Base-by-base conservation (phyloP, 2,329 filamentous ascomycete species). In the Xylariomycetidae sp. region DNA sequence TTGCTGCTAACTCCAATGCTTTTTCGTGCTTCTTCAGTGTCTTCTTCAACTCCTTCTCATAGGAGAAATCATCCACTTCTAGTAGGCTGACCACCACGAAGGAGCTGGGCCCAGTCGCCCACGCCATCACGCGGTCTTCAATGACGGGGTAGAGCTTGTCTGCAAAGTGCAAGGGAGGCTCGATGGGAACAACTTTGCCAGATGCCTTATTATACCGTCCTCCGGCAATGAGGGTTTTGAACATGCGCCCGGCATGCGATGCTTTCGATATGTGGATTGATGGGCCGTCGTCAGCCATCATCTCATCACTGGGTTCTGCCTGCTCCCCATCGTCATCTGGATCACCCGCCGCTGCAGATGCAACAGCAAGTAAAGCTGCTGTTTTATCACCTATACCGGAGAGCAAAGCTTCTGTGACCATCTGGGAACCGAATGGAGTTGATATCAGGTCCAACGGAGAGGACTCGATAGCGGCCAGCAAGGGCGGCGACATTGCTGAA, bases 151-250 rank as follows among this genome's bases (percentile, higher is more conserved):
- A 97, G n/a, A 98, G 70, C 30, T 84, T 67, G 44, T 84, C 74
- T 40, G 86, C 80, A 57, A 98, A 98, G 31, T 81, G 74, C 36
- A 97, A 70, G 6, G 85, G 74, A 12, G 88, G 88, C 30, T 88
- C 79, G 3, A 84, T 72, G 15, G 79, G 76, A 50, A 84, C 74
- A 27, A 92, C 63, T 36, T 72, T 78, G 61, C 88, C 88, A 3
- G 77, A 72, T 27, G 72, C 72, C 40, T 78, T 77, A 61, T 97
- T 88, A 56, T 85, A 98, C 37, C 80, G 81, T 16, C 94, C 92
- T 26, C 92, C 92, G 34, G 88, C 82, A 16, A 96, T 88, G 6
- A 98, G 74, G 0, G 84, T 84, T 67, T 95, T 96, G 51, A 97
- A 74, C 81, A 96, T 84, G 38, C 88, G 82, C 12, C 86, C 88